Conservation (phyloP, 2,329 filamentous ascomycete genomes). For the Sordariomycetes sp. region DNA sequence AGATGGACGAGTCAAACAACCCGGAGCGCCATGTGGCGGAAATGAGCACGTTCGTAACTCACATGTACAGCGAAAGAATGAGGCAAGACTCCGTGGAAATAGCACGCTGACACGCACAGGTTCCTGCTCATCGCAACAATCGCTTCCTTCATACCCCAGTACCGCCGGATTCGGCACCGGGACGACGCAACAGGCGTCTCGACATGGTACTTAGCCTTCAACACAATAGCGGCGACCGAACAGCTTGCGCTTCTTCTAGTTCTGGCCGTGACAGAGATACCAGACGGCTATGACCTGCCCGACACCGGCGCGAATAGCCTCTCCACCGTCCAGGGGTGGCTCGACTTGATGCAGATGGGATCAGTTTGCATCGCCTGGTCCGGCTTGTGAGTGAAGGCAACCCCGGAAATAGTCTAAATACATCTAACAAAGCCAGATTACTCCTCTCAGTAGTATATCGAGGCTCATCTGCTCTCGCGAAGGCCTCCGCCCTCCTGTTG, state of each 20-base stretch:
- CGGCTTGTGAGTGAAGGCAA: background rate
- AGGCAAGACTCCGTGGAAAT: no score
- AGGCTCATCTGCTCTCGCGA: background rate
- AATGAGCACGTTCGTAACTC: slow-evolving; percentile 4
- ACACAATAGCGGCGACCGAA: slow-evolving; percentile 1
- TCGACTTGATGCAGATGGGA: slow-evolving; percentile 2
- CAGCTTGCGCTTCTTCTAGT: slow-evolving; percentile 2
- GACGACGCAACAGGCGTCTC: slow-evolving; percentile 2
- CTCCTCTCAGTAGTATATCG: background rate
- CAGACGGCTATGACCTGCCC: slow-evolving; percentile 1
- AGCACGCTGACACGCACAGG: background rate
- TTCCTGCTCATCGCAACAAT: slow-evolving; percentile 1
- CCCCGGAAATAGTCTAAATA: background rate
- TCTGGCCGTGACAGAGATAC: background rate
- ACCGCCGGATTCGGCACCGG: background rate
- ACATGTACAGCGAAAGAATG: background rate
- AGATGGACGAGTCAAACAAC: background rate
- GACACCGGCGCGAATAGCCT: background rate
- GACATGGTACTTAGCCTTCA: slow-evolving; percentile 2
- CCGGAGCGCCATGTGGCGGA: slow-evolving; percentile 3
- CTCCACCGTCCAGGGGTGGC: slow-evolving; percentile 3
- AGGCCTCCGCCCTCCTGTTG: background rate
- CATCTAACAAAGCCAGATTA: background rate
- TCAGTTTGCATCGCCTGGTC: background rate
- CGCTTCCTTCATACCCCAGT: slow-evolving; percentile 2